phyloP scores from a whole-genome alignment of 2,329 filamentous ascomycete species.

The Penicillium carneum region DNA sequence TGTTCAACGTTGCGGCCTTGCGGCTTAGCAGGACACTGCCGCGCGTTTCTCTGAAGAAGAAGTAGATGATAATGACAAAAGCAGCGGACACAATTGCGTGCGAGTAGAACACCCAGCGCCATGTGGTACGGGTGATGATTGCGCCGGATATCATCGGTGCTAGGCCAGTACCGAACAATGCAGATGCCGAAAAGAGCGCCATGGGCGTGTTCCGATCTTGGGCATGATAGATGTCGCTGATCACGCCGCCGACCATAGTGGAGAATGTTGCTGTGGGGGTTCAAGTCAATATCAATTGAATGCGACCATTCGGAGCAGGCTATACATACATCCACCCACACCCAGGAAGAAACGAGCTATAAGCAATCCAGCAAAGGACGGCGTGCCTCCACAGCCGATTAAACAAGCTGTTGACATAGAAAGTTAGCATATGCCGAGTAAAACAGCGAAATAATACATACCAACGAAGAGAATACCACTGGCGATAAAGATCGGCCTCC shows the following conservation, averaged over 20 bases:
- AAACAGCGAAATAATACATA: constrained; percentile 24
- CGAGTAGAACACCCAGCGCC: constrained; percentile 90
- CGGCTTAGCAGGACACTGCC: constrained; percentile 79
- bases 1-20: constrained; percentile 76
- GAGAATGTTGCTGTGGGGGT: constrained; percentile 66
- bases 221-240: constrained; percentile 83
- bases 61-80: constrained; percentile 68
- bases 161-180: constrained; percentile 78
- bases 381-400: constrained; percentile 74
- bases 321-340: constrained; percentile 71
- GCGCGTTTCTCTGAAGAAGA: constrained; percentile 82
- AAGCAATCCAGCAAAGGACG: constrained; percentile 74
- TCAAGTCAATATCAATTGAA: not conserved
- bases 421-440: constrained; percentile 16
- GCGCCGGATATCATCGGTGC: constrained; percentile 76
- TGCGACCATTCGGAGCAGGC: not conserved
- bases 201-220: constrained; percentile 85
- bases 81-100: constrained; percentile 74
- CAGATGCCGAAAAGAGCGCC: constrained; percentile 82
- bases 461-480: constrained; percentile 75
- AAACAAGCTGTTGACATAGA: constrained; percentile 60
- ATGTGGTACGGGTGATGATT: constrained; percentile 70
- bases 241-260: constrained; percentile 90
- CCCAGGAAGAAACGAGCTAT: constrained; percentile 78
- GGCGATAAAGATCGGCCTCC: constrained; percentile 79